These are phyloP conservation scores for Juglanconis juglandina DNA, from an alignment of 2,329 filamentous ascomycete species.

Conservation along the genomic window DNA sequence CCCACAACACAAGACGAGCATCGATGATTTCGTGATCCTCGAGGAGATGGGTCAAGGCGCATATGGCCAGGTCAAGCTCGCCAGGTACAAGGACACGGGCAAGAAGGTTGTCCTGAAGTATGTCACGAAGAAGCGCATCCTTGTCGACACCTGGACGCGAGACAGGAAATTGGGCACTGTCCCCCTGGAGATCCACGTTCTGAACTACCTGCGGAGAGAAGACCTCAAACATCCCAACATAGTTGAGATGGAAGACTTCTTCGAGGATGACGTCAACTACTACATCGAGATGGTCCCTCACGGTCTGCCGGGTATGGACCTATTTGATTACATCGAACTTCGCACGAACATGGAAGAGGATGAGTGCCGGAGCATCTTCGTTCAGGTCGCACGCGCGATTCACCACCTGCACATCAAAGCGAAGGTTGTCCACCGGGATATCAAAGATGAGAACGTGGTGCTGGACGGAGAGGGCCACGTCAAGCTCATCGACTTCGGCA, in stretches of 20 bases:
- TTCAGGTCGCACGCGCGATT: slow-evolving; percentile 84
- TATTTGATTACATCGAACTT: slow-evolving; percentile 98
- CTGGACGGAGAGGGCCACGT: slow-evolving; percentile 92
- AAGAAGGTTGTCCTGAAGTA: slow-evolving; percentile 95
- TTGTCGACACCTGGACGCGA: slow-evolving; percentile 97
- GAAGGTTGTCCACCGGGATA: slow-evolving; percentile 90
- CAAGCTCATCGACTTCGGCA: slow-evolving; percentile 97
- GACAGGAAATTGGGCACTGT: slow-evolving; percentile 91
- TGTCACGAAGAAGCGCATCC: slow-evolving; percentile 91
- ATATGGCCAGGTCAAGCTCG: slow-evolving; percentile 95
- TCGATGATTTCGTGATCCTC: slow-evolving; percentile 84
- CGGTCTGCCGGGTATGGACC: slow-evolving; percentile 92
- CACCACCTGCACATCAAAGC: slow-evolving; percentile 90
- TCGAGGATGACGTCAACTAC: slow-evolving; percentile 84
- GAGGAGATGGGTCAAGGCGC: slow-evolving; percentile 99
- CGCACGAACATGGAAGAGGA: slow-evolving; percentile 93
- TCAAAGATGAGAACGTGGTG: slow-evolving; percentile 98
- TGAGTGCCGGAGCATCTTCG: slow-evolving; percentile 92
- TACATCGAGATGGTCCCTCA: slow-evolving; percentile 99
- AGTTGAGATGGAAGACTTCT: slow-evolving; percentile 70
- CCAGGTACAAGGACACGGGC: slow-evolving; percentile 73
- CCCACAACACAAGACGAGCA: slow-evolving; percentile 67
- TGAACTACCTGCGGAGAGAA: slow-evolving; percentile 83
- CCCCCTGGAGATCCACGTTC: slow-evolving; percentile 91
- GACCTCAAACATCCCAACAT: slow-evolving; percentile 66